Evolutionary conservation across 2,329 filamentous ascomycete genomes (phyloP).

Genomic region (Nothophaeocryptopus gaeumannii): DNA sequence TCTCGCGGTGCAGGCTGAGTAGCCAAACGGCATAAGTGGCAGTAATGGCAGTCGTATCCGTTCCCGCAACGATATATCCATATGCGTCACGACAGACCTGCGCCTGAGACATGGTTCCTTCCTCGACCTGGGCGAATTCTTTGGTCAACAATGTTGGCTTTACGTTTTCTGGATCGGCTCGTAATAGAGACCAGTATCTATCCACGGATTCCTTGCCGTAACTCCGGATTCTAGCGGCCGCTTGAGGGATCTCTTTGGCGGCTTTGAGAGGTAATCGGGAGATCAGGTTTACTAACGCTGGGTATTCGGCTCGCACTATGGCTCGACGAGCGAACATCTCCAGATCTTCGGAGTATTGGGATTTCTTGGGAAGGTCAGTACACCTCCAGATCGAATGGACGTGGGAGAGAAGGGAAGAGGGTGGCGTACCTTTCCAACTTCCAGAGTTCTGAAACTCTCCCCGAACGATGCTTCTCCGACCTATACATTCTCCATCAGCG

Average conservation of each 20-base stretch:
- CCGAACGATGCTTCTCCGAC: conserved; percentile 4
- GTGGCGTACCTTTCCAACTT: conserved; percentile 3
- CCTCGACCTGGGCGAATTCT: conserved; percentile 1
- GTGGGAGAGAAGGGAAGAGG: too few relatives aligned
- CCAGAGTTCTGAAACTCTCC: conserved; percentile 5
- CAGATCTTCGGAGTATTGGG: conserved; percentile 7
- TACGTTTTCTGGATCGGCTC: neutral
- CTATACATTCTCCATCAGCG: neutral
- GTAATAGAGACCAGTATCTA: neutral
- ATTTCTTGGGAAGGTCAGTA: neutral
- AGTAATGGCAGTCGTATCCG: neutral
- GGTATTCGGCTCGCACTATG: conserved; percentile 8
- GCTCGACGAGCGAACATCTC: neutral
- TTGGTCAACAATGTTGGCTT: conserved; percentile 9
- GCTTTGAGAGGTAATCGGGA: neutral
- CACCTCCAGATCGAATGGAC: neutral
- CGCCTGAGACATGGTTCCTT: neutral
- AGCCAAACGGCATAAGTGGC: neutral
- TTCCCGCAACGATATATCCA: neutral
- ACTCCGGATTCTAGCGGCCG: neutral
- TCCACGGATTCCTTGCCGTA: neutral
- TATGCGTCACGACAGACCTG: too few relatives aligned
- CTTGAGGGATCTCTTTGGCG: too few relatives aligned
- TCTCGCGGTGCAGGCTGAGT: neutral
- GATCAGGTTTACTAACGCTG: neutral